Percentiles rank a stretch among this genome's conserved stretches.
These are phyloP conservation scores for Neoascochyta sp. DNA, from an alignment of 2,329 filamentous ascomycete species.

Conservation along the genomic window DNA sequence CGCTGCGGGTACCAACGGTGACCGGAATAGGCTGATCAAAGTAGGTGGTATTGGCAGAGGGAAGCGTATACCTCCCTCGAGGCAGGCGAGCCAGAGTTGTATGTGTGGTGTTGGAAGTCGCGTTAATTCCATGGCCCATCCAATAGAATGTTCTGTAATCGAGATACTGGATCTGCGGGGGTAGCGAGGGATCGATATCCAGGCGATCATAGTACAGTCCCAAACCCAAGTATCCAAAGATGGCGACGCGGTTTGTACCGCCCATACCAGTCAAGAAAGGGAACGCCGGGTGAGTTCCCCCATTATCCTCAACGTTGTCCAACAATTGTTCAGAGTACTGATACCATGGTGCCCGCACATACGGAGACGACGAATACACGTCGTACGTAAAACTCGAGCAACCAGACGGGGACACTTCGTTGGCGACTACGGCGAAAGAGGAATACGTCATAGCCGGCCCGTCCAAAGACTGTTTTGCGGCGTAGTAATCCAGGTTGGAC, in stretches of 20 bases:
- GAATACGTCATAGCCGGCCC: conserved; percentile 72
- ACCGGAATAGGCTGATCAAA: conserved; percentile 56
- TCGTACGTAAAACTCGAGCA: conserved; percentile 67
- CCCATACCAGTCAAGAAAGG: conserved; percentile 70
- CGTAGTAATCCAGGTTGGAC: conserved; percentile 65
- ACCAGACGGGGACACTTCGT: conserved; percentile 61
- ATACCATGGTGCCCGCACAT: conserved; percentile 64
- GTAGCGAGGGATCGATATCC: conserved; percentile 62
- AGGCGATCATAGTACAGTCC: conserved; percentile 57
- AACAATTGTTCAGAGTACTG: conserved; percentile 67
- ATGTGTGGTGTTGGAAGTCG: conserved; percentile 60
- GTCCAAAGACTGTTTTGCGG: conserved; percentile 62
- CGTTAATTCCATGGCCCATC: conserved; percentile 61
- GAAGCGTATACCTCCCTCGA: conserved; percentile 39
- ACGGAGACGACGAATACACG: conserved; percentile 60
- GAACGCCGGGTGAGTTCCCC: conserved; percentile 64
- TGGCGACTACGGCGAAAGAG: conserved; percentile 65
- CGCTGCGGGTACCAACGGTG: conserved; percentile 47
- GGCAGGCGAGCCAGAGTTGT: conserved; percentile 57
- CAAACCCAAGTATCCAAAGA: conserved; percentile 66
- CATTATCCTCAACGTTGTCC: conserved; percentile 59
- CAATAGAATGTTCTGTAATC: conserved; percentile 63
- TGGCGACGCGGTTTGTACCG: conserved; percentile 63
- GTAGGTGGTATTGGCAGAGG: conserved; percentile 55
- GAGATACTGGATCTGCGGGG: conserved; percentile 58